Evolutionary conservation across 2,329 filamentous ascomycete species (phyloP).

Genomic region (Monilinia polystroma): DNA sequence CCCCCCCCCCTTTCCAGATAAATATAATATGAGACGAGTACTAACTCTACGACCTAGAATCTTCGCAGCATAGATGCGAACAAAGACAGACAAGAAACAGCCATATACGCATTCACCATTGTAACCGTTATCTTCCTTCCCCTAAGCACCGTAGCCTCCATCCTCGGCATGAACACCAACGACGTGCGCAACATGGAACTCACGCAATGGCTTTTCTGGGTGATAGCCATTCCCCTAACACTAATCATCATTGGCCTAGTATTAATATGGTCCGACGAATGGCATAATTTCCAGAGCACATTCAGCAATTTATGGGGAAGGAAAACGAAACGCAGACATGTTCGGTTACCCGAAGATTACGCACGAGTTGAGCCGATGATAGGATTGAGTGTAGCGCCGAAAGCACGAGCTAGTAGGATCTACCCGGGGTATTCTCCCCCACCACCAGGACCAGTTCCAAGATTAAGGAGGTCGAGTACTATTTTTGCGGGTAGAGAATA

Average conservation of each 20-base stretch:
- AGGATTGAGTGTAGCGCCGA: background rate
- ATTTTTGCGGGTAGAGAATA: background rate
- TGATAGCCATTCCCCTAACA: constrained; percentile 37
- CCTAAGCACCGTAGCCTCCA: constrained; percentile 37
- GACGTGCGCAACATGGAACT: constrained; percentile 38
- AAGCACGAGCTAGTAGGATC: background rate
- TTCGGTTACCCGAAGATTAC: background rate
- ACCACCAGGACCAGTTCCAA: background rate
- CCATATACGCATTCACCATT: constrained; percentile 40
- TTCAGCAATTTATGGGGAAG: background rate
- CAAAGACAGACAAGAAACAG: constrained; percentile 37
- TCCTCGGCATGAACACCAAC: constrained; percentile 41
- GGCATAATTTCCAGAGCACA: constrained; percentile 5
- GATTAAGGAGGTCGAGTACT: constrained; percentile 1
- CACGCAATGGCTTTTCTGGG: constrained; percentile 40
- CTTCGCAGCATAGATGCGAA: constrained; percentile 34
- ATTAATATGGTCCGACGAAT: constrained; percentile 32
- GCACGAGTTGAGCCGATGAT: background rate
- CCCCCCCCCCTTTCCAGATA: no score
- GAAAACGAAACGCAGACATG: background rate
- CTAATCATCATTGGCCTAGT: constrained; percentile 33
- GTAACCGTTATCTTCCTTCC: constrained; percentile 42
- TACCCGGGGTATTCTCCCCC: background rate
- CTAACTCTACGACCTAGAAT: constrained; percentile 24
- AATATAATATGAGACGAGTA: background rate